Evolutionary conservation across 306 rosid genomes (phyloP).

Genomic region (Rosa lucieae): DNA sequence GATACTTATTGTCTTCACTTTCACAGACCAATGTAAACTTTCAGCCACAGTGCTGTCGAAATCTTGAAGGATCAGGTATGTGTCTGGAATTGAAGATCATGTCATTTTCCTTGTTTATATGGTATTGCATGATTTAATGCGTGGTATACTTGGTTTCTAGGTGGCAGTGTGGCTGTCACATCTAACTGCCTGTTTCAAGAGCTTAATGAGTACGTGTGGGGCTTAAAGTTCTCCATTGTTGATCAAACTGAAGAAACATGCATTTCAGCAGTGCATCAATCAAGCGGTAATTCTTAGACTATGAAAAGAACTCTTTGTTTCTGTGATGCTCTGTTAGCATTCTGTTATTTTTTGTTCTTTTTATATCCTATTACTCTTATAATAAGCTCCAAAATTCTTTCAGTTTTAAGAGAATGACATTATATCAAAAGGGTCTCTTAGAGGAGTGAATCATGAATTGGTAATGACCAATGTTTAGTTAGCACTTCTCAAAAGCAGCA

Average conservation of each 20-base stretch:
- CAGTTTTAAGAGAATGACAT: not conserved
- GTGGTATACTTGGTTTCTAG: conserved; percentile 39
- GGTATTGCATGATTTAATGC: conserved; percentile 25
- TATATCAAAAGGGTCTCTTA: conserved; percentile 1
- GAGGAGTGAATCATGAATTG: not conserved
- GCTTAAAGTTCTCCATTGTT: conserved; percentile 67
- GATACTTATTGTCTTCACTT: conserved; percentile 27
- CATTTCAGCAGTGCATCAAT: conserved; percentile 63
- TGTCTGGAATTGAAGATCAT: conserved; percentile 25
- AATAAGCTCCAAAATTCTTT: not conserved
- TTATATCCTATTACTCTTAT: not conserved
- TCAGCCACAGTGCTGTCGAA: conserved; percentile 46
- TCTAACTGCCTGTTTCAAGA: conserved; percentile 54
- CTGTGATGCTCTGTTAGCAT: not conserved
- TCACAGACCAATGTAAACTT: conserved; percentile 30
- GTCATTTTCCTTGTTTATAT: conserved; percentile 16
- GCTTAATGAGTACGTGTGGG: conserved; percentile 68
- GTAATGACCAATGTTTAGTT: not conserved
- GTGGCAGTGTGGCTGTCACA: conserved; percentile 29
- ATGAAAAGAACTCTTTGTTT: not conserved
- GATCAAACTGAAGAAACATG: conserved; percentile 50
- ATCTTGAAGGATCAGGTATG: conserved; percentile 60
- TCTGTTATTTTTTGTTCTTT: not conserved
- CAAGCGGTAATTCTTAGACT: conserved; percentile 67
- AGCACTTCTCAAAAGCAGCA: not conserved